Evolutionary conservation across 306 rosid species (phyloP).

Genomic region (Astragalus membranaceus): DNA sequence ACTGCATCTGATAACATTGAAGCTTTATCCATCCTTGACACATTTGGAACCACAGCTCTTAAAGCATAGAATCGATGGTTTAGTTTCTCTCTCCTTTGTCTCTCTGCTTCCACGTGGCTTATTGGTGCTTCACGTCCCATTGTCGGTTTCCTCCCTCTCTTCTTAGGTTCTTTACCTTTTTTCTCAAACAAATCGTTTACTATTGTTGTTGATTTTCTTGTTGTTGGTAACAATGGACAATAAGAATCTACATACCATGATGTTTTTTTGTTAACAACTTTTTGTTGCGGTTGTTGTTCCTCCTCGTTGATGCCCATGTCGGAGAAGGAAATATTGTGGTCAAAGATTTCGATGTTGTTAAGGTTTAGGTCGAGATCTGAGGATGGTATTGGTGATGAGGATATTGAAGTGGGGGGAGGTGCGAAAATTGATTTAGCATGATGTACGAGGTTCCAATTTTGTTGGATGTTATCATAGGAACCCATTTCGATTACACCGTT

Average conservation of each 20-base stretch:
- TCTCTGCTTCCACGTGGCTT: conserved; percentile 89
- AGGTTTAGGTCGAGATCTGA: conserved; percentile 28
- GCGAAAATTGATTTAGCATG: conserved; percentile 52
- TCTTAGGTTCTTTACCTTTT: conserved; percentile 34
- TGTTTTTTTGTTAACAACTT: neutral
- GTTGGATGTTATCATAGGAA: conserved; percentile 39
- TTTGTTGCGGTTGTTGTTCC: neutral
- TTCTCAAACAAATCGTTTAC: too few relatives aligned
- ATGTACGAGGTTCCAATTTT: conserved; percentile 55
- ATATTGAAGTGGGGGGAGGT: too few relatives aligned
- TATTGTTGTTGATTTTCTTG: neutral
- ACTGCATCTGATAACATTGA: too few relatives aligned
- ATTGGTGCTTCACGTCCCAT: conserved; percentile 41
- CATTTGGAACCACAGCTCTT: conserved; percentile 69
- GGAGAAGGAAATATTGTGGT: conserved; percentile 45
- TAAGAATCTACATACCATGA: conserved; percentile 36
- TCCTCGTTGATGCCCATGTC: conserved; percentile 35
- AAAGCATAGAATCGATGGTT: conserved; percentile 81
- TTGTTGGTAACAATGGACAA: neutral
- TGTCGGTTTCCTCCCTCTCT: conserved; percentile 62
- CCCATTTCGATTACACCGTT: conserved; percentile 72
- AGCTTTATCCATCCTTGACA: too few relatives aligned
- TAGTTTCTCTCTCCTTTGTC: conserved; percentile 83
- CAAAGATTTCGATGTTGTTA: conserved; percentile 20
- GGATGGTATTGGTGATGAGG: neutral